Base-by-base conservation (phyloP, 2,329 filamentous ascomycete species). In the Pseudogymnoascus sp. region DNA sequence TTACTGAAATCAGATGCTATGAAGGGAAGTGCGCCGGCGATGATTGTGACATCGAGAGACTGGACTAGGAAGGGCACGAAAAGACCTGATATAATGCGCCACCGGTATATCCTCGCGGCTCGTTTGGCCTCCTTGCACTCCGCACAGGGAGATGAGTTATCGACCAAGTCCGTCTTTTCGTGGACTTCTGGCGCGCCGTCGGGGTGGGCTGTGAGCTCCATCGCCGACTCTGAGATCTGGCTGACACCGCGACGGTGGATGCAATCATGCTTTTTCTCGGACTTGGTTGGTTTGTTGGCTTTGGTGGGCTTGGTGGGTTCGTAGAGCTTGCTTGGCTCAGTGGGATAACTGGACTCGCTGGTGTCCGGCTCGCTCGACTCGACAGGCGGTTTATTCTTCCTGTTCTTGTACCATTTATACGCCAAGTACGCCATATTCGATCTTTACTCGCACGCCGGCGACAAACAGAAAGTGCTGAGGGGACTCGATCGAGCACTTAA, bases 1-100 rank as follows among this genome's bases (percentile, higher is more conserved):
- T 63, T 72, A 85, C 83, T 73, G 72, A 89, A 89, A 69, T 89
- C 83, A 0, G 80, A 77, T 2, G 86, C 86, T 59, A 90, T 89
- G 66, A 80, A 84, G 0, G 84, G 82, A 16, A 86, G 73, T 0
- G 84, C 84, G 9, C 82, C 82, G 2, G 84, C 83, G 9, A 87
- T 77, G 42, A 89, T 87, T 0, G 87, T 89, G 1, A 83, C 76
- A 70, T 90, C 86, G 1, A 89, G 77, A 2, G 84, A 81, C 64
- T 87, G 82, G 0, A 88, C 77, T 7, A 84, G 80, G 69, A 84
- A 88, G 0, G 87, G 86, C 2, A 84, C 74, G 5, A 84, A 72
- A 0, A 89, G 76, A 2, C 85, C 84, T 1, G 80, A 64, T 40
- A 88, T 80, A 9, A 89, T 71, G 69, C 83, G 88, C 78, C 78